phyloP scores from a whole-genome alignment of 2,329 filamentous ascomycete genomes.

The Elsinoe necatrix region DNA sequence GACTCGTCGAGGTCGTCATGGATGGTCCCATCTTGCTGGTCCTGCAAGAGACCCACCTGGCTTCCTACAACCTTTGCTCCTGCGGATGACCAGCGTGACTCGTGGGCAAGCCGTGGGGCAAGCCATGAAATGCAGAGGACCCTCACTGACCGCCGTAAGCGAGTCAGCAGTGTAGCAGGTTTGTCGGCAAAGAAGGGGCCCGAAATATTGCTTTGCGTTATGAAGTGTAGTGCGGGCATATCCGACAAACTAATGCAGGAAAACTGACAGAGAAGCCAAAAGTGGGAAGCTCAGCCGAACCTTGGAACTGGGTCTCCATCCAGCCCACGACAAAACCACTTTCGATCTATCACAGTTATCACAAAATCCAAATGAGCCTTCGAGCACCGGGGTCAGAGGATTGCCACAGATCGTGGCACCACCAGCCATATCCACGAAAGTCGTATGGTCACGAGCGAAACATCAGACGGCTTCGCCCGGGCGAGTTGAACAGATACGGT shows the following conservation, averaged over 20 bases:
- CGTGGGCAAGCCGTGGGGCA: not conserved
- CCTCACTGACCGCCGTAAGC: not conserved
- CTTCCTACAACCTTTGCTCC: not conserved
- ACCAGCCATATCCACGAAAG: not conserved
- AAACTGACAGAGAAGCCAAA: not conserved
- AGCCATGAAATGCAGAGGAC: not conserved
- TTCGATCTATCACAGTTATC: not conserved
- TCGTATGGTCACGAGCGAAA: not conserved
- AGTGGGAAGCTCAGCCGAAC: slow-evolving; percentile 5
- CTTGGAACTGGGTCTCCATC: slow-evolving; percentile 5
- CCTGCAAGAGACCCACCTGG: not conserved
- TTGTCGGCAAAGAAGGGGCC: not conserved
- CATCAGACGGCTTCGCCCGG: not conserved
- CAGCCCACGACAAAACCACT: not conserved
- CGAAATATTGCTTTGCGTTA: not conserved
- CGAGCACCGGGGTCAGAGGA: not conserved
- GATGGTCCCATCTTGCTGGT: not conserved
- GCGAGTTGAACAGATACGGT: not conserved
- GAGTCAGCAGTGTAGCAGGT: not conserved
- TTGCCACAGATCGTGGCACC: not conserved
- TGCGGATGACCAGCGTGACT: not conserved
- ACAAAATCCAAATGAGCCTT: not conserved
- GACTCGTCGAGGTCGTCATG: not conserved
- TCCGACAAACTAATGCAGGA: slow-evolving; percentile 1
- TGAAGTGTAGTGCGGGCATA: not conserved